phyloP scores from a whole-genome alignment of 1,139 yeast species.

The Sugiyamaella pinicola region DNA sequence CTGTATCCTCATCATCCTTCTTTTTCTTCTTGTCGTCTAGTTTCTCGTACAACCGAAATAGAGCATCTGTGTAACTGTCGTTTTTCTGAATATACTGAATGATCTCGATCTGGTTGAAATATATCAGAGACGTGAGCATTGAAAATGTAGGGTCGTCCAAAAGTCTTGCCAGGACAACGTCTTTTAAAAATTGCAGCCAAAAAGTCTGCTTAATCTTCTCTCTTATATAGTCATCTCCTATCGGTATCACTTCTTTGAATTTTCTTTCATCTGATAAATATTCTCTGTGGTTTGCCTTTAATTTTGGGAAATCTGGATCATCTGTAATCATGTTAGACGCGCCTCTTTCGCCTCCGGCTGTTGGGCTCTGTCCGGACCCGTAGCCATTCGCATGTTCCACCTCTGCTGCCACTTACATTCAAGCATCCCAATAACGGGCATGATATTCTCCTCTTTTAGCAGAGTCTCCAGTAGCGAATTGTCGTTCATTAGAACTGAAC shows the following conservation, averaged over 20 bases:
- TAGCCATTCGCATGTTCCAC: too few species aligned
- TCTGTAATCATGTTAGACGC: constrained; percentile 37
- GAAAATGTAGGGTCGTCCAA: constrained; percentile 79
- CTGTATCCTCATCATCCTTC: constrained; percentile 1
- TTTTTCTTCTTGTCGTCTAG: neutral
- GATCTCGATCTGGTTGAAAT: constrained; percentile 68
- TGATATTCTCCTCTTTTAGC: constrained; percentile 60
- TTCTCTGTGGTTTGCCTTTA: constrained; percentile 77
- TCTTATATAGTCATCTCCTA: constrained; percentile 53
- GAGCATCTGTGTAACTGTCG: constrained; percentile 49
- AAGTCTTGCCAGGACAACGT: constrained; percentile 78
- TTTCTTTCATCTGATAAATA: constrained; percentile 58
- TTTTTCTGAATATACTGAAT: constrained; percentile 66
- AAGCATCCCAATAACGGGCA: constrained; percentile 74
- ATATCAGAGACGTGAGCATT: constrained; percentile 65
- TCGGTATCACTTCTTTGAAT: constrained; percentile 73
- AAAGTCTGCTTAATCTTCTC: constrained; percentile 71
- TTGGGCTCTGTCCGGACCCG: too few species aligned
- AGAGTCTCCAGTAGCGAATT: constrained; percentile 65
- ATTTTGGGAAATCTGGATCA: constrained; percentile 79
- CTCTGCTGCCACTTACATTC: constrained; percentile 55
- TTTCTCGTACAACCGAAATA: constrained; percentile 57
- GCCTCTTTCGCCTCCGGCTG: neutral
- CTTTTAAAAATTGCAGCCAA: constrained; percentile 76
- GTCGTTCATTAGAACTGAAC: constrained; percentile 70